phyloP scores from a whole-genome alignment of 192 early-diverging fungal genomes.

The Entomortierella beljakovae region DNA sequence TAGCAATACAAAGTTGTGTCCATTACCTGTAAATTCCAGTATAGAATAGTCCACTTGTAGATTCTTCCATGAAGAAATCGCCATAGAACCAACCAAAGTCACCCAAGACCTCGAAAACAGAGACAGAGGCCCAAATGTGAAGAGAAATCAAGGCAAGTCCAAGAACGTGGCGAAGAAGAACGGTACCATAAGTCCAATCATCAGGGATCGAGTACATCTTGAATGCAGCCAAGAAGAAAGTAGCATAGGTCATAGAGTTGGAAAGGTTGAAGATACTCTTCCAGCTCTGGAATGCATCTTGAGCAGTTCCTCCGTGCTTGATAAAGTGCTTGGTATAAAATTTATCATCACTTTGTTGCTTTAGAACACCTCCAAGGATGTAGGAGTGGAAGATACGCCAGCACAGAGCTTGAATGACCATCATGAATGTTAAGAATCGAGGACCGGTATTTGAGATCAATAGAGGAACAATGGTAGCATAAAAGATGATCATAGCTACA shows the following conservation, averaged over 20 bases:
- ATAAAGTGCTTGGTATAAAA: constrained; percentile 93
- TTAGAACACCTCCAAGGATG: constrained; percentile 81
- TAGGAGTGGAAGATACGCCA: constrained; percentile 92
- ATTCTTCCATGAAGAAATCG: constrained; percentile 93
- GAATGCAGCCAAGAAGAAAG: constrained; percentile 85
- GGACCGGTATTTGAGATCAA: constrained; percentile 54
- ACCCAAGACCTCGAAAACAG: constrained; percentile 93
- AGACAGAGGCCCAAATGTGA: constrained; percentile 92
- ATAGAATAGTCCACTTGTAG: constrained; percentile 79
- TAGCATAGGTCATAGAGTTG: constrained; percentile 91
- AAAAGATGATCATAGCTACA: constrained; percentile 77
- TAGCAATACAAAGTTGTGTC: not conserved
- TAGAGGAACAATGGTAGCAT: constrained; percentile 79
- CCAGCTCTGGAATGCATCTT: constrained; percentile 95
- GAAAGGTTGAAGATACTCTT: constrained; percentile 95
- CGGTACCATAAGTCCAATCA: constrained; percentile 73
- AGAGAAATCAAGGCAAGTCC: constrained; percentile 85
- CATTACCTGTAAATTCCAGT: constrained; percentile 87
- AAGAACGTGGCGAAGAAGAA: constrained; percentile 86
- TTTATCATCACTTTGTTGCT: constrained; percentile 83
- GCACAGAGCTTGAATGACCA: constrained; percentile 78
- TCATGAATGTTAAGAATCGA: constrained; percentile 55
- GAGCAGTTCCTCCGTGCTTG: constrained; percentile 87
- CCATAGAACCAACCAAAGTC: constrained; percentile 99
- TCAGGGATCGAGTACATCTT: constrained; percentile 83